Conservation (phyloP, 1,284 basidiomycete genomes). For the Melampsora americana region DNA sequence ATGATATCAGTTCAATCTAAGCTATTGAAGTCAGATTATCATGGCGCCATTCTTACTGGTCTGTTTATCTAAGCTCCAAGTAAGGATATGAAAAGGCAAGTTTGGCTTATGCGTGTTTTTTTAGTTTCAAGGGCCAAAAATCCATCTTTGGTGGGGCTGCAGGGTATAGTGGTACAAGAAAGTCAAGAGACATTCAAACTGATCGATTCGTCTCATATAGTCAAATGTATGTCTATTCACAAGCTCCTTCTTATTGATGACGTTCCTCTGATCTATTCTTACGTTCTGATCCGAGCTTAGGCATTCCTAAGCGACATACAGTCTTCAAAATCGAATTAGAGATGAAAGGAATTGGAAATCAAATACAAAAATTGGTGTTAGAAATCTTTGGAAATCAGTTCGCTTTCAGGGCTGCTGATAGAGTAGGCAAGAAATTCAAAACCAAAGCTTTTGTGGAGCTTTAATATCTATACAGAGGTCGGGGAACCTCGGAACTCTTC, state of each 20-base stretch:
- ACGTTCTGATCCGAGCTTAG: slow-evolving; percentile 56
- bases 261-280: slow-evolving; percentile 1
- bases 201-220: slow-evolving; percentile 64
- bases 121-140: slow-evolving; percentile 72
- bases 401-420: slow-evolving; percentile 71
- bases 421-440: slow-evolving; percentile 77
- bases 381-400: slow-evolving; percentile 80
- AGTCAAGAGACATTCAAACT: slow-evolving; percentile 78
- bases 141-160: slow-evolving; percentile 66
- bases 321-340: slow-evolving; percentile 69
- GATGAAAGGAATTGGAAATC: slow-evolving; percentile 53
- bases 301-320: slow-evolving; percentile 71
- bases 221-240: slow-evolving; percentile 63
- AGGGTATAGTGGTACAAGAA: slow-evolving; percentile 77
- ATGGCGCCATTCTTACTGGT: slow-evolving; percentile 74
- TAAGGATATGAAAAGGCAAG: background rate
- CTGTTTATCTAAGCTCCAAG: slow-evolving; percentile 46
- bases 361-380: slow-evolving; percentile 60
- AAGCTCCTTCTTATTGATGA: background rate
- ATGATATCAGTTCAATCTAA: slow-evolving; percentile 65
- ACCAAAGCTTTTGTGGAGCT: slow-evolving; percentile 70
- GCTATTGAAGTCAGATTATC: slow-evolving; percentile 78
- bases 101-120: background rate
- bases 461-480: background rate
- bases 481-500: too few relatives aligned